Evolutionary conservation across 2,329 filamentous ascomycete genomes (phyloP).

Genomic region (Pseudopyricularia cyperi): DNA sequence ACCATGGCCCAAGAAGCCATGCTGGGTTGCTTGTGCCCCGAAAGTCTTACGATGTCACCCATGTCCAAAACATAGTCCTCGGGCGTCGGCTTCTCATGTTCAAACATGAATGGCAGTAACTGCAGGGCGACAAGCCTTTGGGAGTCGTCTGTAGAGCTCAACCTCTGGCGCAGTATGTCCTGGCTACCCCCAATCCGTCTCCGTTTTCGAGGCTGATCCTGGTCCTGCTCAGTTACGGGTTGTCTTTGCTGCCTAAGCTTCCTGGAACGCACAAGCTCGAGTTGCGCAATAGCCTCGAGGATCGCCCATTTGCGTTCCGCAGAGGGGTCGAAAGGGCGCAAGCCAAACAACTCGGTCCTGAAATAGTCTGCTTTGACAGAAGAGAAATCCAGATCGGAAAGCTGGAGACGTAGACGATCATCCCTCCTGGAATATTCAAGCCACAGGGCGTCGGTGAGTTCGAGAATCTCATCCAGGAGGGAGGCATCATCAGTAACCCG

Average conservation of each 20-base stretch:
- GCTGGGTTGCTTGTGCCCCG: slow-evolving; percentile 55
- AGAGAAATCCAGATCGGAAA: slow-evolving; percentile 61
- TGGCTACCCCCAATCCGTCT: slow-evolving; percentile 27
- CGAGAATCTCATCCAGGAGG: slow-evolving; percentile 39
- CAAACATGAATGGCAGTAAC: slow-evolving; percentile 38
- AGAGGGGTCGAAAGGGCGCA: slow-evolving; percentile 37
- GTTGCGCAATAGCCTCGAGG: slow-evolving; percentile 42
- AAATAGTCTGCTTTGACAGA: slow-evolving; percentile 31
- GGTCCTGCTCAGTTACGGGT: slow-evolving; percentile 8
- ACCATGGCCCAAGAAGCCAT: slow-evolving; percentile 74
- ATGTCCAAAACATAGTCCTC: slow-evolving; percentile 39
- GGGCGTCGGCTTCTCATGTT: slow-evolving; percentile 28
- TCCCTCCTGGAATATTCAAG: slow-evolving; percentile 63
- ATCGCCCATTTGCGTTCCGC: slow-evolving; percentile 48
- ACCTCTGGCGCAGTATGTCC: slow-evolving; percentile 33
- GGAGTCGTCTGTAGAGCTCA: slow-evolving; percentile 29
- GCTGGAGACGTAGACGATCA: slow-evolving; percentile 58
- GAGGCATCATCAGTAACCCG: slow-evolving; percentile 24
- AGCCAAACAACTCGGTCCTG: slow-evolving; percentile 34
- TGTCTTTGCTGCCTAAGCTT: slow-evolving; percentile 11
- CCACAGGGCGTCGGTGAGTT: slow-evolving; percentile 60
- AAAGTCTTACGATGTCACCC: slow-evolving; percentile 40
- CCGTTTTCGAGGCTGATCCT: slow-evolving; percentile 39
- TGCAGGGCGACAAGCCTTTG: slow-evolving; percentile 41
- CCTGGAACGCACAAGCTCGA: slow-evolving; percentile 35